Conservation (phyloP, 345 rosid genomes). For the Moringa oleifera region DNA sequence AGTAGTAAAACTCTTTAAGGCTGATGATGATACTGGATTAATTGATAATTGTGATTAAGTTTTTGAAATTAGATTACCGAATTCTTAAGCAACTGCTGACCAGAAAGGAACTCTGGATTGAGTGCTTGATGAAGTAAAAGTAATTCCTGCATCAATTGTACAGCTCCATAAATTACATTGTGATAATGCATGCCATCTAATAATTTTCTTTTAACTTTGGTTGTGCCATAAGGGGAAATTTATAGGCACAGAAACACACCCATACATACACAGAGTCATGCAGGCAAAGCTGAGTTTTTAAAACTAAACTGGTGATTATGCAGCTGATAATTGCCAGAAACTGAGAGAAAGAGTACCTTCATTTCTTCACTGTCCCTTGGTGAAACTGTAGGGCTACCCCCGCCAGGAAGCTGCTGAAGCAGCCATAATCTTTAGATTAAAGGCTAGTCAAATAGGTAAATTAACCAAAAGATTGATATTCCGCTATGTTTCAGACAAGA, state of each 20-base stretch:
- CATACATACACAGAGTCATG: too few relatives aligned
- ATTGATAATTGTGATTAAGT: background rate
- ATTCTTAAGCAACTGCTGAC: conserved; percentile 47
- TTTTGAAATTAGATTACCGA: conserved; percentile 39
- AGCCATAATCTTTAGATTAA: conserved; percentile 24
- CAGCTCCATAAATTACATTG: background rate
- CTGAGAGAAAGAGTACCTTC: conserved; percentile 40
- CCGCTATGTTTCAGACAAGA: too few relatives aligned
- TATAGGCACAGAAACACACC: too few relatives aligned
- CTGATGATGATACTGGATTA: background rate
- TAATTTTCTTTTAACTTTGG: background rate
- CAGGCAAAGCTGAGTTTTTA: too few relatives aligned
- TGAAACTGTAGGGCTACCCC: conserved; percentile 50
- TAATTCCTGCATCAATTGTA: conserved; percentile 37
- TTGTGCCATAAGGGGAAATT: too few relatives aligned
- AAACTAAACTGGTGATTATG: too few relatives aligned
- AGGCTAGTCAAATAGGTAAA: conserved; percentile 7
- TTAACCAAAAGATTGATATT: too few relatives aligned
- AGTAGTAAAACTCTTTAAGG: background rate
- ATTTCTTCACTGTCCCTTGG: conserved; percentile 80
- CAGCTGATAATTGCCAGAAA: too few relatives aligned
- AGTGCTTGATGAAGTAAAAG: conserved; percentile 58
- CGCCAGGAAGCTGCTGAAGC: conserved; percentile 32
- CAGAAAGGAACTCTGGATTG: conserved; percentile 49
- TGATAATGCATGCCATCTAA: background rate